These are phyloP conservation scores for Colletotrichum paranaense DNA, from an alignment of 2,329 filamentous ascomycete genomes.

Conservation along the genomic window DNA sequence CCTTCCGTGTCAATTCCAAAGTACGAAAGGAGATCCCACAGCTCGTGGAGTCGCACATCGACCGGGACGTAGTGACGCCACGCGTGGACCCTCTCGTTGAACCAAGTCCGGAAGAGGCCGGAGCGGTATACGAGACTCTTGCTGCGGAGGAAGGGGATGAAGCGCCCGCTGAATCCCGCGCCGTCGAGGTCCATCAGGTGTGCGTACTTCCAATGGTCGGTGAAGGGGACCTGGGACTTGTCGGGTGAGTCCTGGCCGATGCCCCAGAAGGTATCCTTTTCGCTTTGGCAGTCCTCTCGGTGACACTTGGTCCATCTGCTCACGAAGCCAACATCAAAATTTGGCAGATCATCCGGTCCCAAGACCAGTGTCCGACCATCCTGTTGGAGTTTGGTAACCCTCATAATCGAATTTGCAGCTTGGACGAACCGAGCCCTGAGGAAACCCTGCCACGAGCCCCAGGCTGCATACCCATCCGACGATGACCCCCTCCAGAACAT, in stretches of 20 bases:
- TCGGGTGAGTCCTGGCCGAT: conserved; percentile 36
- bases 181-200: conserved; percentile 72
- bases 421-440: conserved; percentile 69
- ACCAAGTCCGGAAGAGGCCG: conserved; percentile 73
- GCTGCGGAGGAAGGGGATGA: conserved; percentile 61
- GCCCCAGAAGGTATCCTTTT: conserved; percentile 47
- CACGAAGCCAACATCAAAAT: conserved; percentile 50
- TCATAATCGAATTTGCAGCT: conserved; percentile 54
- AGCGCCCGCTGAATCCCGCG: conserved; percentile 60
- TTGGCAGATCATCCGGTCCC: conserved; percentile 10
- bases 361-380: background rate
- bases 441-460: conserved; percentile 67
- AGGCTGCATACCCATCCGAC: conserved; percentile 60
- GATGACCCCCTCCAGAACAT: conserved; percentile 67
- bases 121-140: conserved; percentile 67
- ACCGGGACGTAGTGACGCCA: conserved; percentile 75
- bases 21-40: conserved; percentile 35
- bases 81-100: conserved; percentile 68
- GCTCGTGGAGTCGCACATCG: conserved; percentile 52
- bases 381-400: conserved; percentile 26
- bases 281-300: conserved; percentile 44
- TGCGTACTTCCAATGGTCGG: conserved; percentile 56
- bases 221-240: conserved; percentile 42
- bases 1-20: conserved; percentile 37
- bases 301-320: conserved; percentile 50